phyloP scores from a whole-genome alignment of 2,329 filamentous ascomycete species.

The Phoma sp. region DNA sequence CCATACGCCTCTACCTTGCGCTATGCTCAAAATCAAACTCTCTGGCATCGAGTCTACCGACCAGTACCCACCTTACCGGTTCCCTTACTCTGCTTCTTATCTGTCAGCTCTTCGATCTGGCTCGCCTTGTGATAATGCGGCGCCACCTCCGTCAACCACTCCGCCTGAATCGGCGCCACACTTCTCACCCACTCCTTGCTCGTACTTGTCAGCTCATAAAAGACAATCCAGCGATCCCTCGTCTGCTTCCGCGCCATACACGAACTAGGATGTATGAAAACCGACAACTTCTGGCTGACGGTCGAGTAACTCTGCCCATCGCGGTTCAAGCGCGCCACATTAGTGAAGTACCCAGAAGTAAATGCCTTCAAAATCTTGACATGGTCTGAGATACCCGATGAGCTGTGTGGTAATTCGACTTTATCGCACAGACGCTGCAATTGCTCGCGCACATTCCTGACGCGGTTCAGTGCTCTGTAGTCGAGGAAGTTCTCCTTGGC shows the following conservation, averaged over 20 bases:
- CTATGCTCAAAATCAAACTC: slow-evolving; percentile 8
- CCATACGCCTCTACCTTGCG: slow-evolving; percentile 3
- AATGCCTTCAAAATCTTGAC: slow-evolving; percentile 85
- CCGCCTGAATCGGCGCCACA: slow-evolving; percentile 81
- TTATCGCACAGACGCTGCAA: slow-evolving; percentile 90
- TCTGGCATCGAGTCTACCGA: not conserved
- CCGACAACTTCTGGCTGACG: slow-evolving; percentile 86
- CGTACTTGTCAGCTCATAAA: slow-evolving; percentile 82
- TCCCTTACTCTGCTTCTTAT: slow-evolving; percentile 72
- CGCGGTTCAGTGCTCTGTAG: slow-evolving; percentile 85
- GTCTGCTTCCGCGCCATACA: slow-evolving; percentile 72
- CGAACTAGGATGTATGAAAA: slow-evolving; percentile 89
- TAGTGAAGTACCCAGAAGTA: slow-evolving; percentile 92
- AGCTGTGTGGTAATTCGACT: slow-evolving; percentile 78
- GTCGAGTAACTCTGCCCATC: slow-evolving; percentile 89
- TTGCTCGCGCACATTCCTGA: slow-evolving; percentile 91
- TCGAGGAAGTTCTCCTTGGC: slow-evolving; percentile 92
- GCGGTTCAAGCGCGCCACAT: slow-evolving; percentile 82
- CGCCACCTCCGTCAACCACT: slow-evolving; percentile 88
- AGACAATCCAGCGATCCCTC: slow-evolving; percentile 87
- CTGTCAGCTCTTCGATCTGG: slow-evolving; percentile 81
- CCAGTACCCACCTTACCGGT: slow-evolving; percentile 22
- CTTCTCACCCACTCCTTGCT: slow-evolving; percentile 93
- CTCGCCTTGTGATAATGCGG: slow-evolving; percentile 95
- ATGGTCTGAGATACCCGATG: slow-evolving; percentile 74